Evolutionary conservation across 2,329 filamentous ascomycete species (phyloP).

Genomic region (Uncinocarpus reesii): DNA sequence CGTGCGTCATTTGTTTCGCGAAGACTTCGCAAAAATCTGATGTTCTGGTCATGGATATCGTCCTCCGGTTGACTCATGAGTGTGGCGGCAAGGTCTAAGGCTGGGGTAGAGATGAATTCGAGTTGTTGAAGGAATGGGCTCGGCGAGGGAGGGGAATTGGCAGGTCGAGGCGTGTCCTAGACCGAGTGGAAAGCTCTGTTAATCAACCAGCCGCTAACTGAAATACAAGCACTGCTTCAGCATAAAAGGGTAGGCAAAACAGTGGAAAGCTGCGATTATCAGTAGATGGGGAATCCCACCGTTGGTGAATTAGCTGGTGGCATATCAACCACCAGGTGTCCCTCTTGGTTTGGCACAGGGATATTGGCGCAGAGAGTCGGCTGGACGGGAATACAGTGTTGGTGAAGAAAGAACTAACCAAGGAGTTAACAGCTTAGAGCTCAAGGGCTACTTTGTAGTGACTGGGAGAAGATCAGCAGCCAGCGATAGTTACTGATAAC

Average conservation of each 20-base stretch:
- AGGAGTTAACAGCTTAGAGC: no score
- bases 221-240: not conserved
- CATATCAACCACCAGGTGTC: constrained; percentile 2
- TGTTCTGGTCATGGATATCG: constrained; percentile 41
- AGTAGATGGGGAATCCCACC: constrained; percentile 3
- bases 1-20: constrained; percentile 18
- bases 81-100: constrained; percentile 43
- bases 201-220: not conserved
- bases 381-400: no score
- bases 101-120: constrained; percentile 40
- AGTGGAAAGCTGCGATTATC: not conserved
- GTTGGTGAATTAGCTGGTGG: constrained; percentile 13
- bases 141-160: constrained; percentile 20
- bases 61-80: constrained; percentile 39
- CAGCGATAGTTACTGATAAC: no score
- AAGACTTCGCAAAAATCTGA: constrained; percentile 41
- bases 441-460: no score
- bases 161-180: constrained; percentile 9
- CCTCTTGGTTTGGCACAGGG: not conserved
- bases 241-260: not conserved
- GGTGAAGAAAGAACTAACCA: no score
- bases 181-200: not conserved
- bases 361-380: not conserved
- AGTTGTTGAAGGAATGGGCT: constrained; percentile 40
- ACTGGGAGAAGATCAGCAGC: no score